These are phyloP conservation scores for Boletus patriciae DNA, from an alignment of 768 basidiomycete species.

Conservation along the genomic window DNA sequence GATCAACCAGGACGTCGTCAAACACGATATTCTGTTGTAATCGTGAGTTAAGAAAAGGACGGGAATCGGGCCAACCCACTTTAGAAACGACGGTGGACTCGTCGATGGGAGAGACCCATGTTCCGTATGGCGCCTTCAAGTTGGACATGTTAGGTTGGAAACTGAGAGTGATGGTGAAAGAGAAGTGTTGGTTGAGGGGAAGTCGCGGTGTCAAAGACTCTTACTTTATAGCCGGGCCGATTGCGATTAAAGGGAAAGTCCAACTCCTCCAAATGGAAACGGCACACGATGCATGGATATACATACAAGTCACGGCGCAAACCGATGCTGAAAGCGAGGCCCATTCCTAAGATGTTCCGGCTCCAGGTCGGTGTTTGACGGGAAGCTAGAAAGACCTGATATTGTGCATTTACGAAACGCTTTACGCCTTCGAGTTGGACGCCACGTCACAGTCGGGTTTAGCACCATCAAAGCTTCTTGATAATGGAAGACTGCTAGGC, in stretches of 20 bases:
- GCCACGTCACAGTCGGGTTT: too few relatives aligned
- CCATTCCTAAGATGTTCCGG: background rate
- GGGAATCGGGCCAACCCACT: constrained; percentile 19
- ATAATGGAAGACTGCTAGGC: too few relatives aligned
- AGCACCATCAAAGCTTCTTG: background rate
- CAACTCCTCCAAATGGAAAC: background rate
- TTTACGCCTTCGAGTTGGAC: too few relatives aligned
- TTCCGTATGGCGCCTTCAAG: constrained; percentile 58
- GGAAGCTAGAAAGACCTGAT: background rate
- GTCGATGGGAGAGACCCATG: constrained; percentile 58
- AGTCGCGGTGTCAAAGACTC: background rate
- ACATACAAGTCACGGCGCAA: background rate
- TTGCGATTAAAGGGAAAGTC: background rate
- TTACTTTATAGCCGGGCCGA: background rate
- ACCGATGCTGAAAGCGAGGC: background rate
- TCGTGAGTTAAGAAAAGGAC: background rate
- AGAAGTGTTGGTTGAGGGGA: background rate
- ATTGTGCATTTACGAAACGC: too few relatives aligned
- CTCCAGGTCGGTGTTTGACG: background rate
- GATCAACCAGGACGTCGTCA: constrained; percentile 55
- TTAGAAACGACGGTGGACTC: constrained; percentile 48
- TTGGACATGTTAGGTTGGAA: background rate
- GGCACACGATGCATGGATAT: too few relatives aligned
- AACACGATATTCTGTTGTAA: constrained; percentile 28
- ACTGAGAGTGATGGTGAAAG: background rate